These are phyloP conservation scores for Funneliformis geosporum DNA, from an alignment of 192 early-diverging fungal genomes.

Conservation along the genomic window DNA sequence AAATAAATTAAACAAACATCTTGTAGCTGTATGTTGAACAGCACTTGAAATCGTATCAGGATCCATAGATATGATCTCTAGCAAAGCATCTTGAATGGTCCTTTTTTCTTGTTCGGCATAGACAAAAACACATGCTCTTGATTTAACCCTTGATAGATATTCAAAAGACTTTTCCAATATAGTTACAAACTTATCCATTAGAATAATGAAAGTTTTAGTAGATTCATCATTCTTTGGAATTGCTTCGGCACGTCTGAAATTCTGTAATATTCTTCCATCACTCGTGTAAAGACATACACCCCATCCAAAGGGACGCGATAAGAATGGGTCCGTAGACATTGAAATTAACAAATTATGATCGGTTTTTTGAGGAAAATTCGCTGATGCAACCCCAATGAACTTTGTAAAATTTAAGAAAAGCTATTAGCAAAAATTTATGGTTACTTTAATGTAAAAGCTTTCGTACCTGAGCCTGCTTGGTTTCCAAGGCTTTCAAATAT, in stretches of 20 bases:
- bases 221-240: slow-evolving; percentile 20
- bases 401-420: not conserved
- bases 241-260: not conserved
- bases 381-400: slow-evolving; percentile 9
- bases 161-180: slow-evolving; percentile 14
- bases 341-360: slow-evolving; percentile 29
- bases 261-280: slow-evolving; percentile 7
- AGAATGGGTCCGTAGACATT: slow-evolving; percentile 31
- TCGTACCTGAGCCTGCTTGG: slow-evolving; percentile 14
- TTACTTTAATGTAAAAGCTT: not conserved
- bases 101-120: slow-evolving; percentile 21
- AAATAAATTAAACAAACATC: slow-evolving; percentile 31
- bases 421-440: not conserved
- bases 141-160: slow-evolving; percentile 1
- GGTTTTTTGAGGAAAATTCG: slow-evolving; percentile 14
- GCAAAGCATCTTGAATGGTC: slow-evolving; percentile 19
- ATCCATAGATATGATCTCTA: slow-evolving; percentile 19
- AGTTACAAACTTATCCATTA: slow-evolving; percentile 32
- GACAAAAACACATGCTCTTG: slow-evolving; percentile 27
- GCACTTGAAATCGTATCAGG: not conserved
- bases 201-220: not conserved
- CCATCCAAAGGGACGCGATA: slow-evolving; percentile 18
- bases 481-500: slow-evolving; percentile 5
- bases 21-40: not conserved
- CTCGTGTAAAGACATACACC: slow-evolving; percentile 15